phyloP scores from a whole-genome alignment of 176 grass and related monocot species.

The Oryza nivara region DNA sequence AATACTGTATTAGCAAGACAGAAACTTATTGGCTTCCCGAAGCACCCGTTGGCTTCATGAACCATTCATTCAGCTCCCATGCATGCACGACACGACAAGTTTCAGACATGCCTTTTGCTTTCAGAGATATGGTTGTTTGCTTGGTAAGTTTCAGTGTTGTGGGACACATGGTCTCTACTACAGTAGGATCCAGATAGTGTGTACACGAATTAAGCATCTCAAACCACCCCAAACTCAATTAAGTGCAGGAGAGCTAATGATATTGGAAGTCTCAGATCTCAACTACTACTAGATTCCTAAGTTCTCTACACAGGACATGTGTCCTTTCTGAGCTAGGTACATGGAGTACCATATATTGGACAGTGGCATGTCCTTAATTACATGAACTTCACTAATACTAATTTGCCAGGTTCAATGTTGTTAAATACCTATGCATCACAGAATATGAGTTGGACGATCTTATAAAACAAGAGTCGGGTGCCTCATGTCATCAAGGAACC shows the following conservation, averaged over 20 bases:
- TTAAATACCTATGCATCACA: too few relatives aligned
- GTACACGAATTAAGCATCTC: slow-evolving; percentile 23
- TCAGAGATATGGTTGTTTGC: background rate
- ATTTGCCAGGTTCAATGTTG: too few relatives aligned
- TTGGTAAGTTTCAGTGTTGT: background rate
- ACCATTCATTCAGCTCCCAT: background rate
- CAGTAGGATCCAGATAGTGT: slow-evolving; percentile 22
- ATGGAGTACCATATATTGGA: background rate
- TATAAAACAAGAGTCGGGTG: too few relatives aligned
- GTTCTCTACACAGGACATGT: slow-evolving; percentile 41
- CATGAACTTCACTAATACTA: slow-evolving; percentile 28
- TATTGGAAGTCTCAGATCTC: slow-evolving; percentile 31
- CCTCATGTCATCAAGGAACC: too few relatives aligned
- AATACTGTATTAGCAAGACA: background rate
- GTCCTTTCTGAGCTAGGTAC: slow-evolving; percentile 28
- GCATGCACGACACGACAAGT: background rate
- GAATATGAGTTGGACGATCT: too few relatives aligned
- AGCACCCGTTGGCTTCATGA: background rate
- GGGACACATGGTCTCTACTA: slow-evolving; percentile 1
- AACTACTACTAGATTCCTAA: slow-evolving; percentile 51
- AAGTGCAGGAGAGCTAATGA: background rate
- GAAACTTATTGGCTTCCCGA: background rate
- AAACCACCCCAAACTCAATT: background rate
- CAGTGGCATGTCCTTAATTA: background rate
- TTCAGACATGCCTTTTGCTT: background rate